phyloP scores from a whole-genome alignment of 257 asterid genomes.

The Solanum sitiens region DNA sequence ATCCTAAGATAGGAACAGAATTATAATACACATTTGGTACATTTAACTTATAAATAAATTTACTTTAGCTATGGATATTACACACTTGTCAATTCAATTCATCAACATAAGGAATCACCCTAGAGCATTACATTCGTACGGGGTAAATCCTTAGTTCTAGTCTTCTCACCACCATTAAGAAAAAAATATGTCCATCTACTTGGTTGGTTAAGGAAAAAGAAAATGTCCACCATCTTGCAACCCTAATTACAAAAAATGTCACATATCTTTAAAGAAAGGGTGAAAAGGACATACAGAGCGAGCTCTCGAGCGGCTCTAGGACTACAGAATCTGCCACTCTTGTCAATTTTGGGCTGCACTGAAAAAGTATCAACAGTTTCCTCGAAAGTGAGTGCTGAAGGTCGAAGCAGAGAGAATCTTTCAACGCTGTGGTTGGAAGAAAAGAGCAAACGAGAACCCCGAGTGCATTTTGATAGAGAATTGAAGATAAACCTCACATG shows the following conservation, averaged over 20 bases:
- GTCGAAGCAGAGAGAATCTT: background rate
- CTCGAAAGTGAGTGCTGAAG: background rate
- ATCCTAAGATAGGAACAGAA: slow-evolving; percentile 23
- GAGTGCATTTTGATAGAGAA: background rate
- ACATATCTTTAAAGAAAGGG: background rate
- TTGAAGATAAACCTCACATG: background rate
- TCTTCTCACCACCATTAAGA: background rate
- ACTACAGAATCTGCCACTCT: slow-evolving; percentile 79
- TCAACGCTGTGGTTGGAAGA: background rate
- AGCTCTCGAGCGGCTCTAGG: slow-evolving; percentile 95
- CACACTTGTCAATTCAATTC: background rate
- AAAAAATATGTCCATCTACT: background rate
- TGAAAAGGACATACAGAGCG: slow-evolving; percentile 38
- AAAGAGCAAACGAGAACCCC: background rate
- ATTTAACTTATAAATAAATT: background rate
- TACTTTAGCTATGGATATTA: background rate
- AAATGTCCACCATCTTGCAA: background rate
- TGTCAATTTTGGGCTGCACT: slow-evolving; percentile 66
- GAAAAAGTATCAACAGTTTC: background rate
- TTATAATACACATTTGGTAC: background rate
- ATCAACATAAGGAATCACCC: background rate
- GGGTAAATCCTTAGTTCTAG: background rate
- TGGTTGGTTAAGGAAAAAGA: background rate
- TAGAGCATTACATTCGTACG: background rate
- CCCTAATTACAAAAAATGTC: background rate